Evolutionary conservation across 306 rosid genomes (phyloP), one percentile per base, ranked within the genome.

Genomic region (Clitoria ternatea): DNA sequence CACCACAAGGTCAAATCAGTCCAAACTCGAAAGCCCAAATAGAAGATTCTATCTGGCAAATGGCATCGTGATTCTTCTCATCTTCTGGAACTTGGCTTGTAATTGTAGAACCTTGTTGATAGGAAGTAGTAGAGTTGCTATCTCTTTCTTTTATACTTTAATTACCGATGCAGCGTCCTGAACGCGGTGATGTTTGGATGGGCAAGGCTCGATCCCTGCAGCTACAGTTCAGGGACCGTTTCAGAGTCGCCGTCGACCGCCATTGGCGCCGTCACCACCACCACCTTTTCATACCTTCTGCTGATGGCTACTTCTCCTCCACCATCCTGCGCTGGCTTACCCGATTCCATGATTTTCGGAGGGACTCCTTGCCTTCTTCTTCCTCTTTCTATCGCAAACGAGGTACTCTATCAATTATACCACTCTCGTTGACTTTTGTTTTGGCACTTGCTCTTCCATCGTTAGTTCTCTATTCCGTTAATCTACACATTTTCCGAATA

Each of bases 121-220:
- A 49, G n/a, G n/a, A 2, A 2, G 5, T 5, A 23, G 4, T 11
- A 23, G n/a, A n/a, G n/a, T n/a, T n/a, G n/a, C n/a, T n/a, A n/a
- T 5, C 10, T 57, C 40, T 68, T 45, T 72, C 30, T 55, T 11
- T 62, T 0, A 19, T 29, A 29, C 44, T 23, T 26, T 10, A 13
- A 14, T 39, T 12, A 73, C 12, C 80, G 78, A 92, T 90, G 85
- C 79, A 74, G 43, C 85, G 86, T 72, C 77, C 87, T 19, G 98
- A 93, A 66, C 84, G 84, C 20, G 79, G 82, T 12, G 99, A 94
- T 84, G 84, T 88, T 15, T 94, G 99, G 97, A 91, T 80, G 86
- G 84, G 72, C 80, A 94, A 87, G 76, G 97, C 92, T 1, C 85
- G 87, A 47, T 85, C 83, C 44, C 77, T 94, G 54, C 89, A 86